A percentile compares a stretch with the other conserved stretches of the same genome.
Evolutionary conservation across 371 early-diverging fungal species (phyloP).

Genomic region (Zychaea mexicana): DNA sequence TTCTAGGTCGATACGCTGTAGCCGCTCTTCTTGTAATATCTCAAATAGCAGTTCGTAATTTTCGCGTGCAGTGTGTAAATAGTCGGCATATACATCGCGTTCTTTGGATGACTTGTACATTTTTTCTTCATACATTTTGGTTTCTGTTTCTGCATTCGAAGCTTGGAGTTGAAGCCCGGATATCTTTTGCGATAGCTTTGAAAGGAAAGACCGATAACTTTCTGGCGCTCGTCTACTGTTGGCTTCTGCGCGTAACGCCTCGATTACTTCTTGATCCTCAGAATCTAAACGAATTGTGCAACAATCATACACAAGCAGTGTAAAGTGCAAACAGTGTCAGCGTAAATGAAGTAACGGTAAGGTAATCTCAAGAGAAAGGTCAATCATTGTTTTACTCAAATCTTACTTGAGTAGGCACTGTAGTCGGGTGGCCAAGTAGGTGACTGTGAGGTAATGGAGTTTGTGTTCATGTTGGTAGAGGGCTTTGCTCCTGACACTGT

Average conservation of each 20-base stretch:
- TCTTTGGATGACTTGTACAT: background rate
- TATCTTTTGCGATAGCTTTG: background rate
- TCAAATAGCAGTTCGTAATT: constrained; percentile 2
- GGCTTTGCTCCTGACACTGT: background rate
- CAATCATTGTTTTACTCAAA: background rate
- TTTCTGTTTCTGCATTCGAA: background rate
- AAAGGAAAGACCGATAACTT: constrained; percentile 1
- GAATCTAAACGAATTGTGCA: background rate
- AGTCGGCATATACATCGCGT: background rate
- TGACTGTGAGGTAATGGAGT: background rate
- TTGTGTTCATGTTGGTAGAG: background rate
- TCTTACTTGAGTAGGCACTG: constrained; percentile 4
- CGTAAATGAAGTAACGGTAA: background rate
- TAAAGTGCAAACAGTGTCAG: too few species aligned
- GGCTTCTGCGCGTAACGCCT: background rate
- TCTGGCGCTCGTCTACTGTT: constrained; percentile 7
- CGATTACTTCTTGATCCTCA: background rate
- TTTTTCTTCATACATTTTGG: background rate
- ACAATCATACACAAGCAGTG: background rate
- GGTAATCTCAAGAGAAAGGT: too few species aligned
- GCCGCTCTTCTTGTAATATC: constrained; percentile 3
- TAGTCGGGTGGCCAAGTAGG: constrained; percentile 13
- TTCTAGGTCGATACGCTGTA: constrained; percentile 3
- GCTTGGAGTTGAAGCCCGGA: background rate
- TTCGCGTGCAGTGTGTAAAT: background rate